Conservation (phyloP, 169 alveolate genomes). For the Plasmodium falciparum region DNA sequence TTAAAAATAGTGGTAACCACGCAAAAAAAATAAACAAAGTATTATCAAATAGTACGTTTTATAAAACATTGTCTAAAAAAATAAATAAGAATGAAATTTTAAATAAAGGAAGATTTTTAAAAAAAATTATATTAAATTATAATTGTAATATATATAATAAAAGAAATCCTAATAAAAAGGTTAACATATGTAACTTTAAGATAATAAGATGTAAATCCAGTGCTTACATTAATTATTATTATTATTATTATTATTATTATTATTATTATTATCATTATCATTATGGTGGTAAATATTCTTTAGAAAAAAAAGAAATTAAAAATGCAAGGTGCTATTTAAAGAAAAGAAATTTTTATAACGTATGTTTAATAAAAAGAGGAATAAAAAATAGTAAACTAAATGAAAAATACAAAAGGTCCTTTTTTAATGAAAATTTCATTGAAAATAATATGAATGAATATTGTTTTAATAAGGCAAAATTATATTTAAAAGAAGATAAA, state of each 20-base stretch:
- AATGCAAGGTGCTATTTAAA: conserved; percentile 7
- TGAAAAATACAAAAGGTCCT: conserved; percentile 7
- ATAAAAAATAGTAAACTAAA: conserved; percentile 26
- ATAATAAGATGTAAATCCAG: conserved; percentile 12
- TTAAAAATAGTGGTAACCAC: conserved; percentile 18
- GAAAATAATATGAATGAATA: conserved; percentile 23
- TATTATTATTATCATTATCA: conserved; percentile 15
- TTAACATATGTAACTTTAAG: conserved; percentile 19
- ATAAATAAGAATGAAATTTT: conserved; percentile 35
- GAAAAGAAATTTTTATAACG: conserved; percentile 8
- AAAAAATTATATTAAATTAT: conserved; percentile 12
- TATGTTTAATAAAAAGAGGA: conserved; percentile 15
- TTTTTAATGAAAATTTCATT: conserved; percentile 8
- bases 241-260: conserved; percentile 11
- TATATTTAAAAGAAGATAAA: conserved; percentile 9
- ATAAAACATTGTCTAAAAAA: conserved; percentile 46
- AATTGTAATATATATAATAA: conserved; percentile 15
- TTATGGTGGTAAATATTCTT: conserved; percentile 16
- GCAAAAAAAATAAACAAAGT: background rate
- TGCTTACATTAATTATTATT: conserved; percentile 15
- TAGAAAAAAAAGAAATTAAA: conserved; percentile 23
- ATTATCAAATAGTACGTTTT: conserved; percentile 10
- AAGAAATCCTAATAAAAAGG: conserved; percentile 7
- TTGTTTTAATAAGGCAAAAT: conserved; percentile 3
- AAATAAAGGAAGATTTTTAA: conserved; percentile 18